Base-by-base conservation (phyloP, 1,284 basidiomycete genomes). In the Tetrapyrgos nigripes region DNA sequence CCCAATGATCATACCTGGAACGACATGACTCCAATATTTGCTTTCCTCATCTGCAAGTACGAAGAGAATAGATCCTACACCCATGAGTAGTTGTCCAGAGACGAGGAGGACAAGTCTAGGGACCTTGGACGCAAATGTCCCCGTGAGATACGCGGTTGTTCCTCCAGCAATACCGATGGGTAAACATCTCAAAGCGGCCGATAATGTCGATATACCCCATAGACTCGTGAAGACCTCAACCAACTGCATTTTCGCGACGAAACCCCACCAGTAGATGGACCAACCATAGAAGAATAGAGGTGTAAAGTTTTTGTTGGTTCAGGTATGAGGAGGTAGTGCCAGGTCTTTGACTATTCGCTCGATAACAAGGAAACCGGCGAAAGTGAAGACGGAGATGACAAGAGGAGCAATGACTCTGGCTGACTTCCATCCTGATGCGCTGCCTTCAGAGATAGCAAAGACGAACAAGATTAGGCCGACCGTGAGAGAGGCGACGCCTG, bases 21-120 rank as follows among this genome's bases (percentile, higher is more conserved):
- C n/a, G n/a, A n/a, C n/a, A n/a, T n/a, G n/a, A n/a, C n/a, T n/a
- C 61, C 61, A 62, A 44, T 62, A 62, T 44, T 62, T 62, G 19
- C 54, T 47, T 11, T 43, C 26, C 6, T 40, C 48, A 46, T 60
- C 61, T 10, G 59, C 61, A 26, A 62, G 55, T 26, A 59, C 59
- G 53, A 62, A 62, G 27, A 62, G 61, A 23, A 62, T 50, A n/a
- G 61, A 33, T n/a, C 61, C 61, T 14, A 51, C 58, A 13, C 45
- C 61, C 58, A 60, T 59, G 13, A 62, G 33, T 3, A 59, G 58
- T 29, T 62, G 61, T 11, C 61, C 58, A n/a, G 48, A 33, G 47
- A 56, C 45, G 26, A 62, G 58, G 24, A 59, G 54, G 24, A 28
- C 31, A 50, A 58, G n/a, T n/a, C n/a, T n/a, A n/a, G n/a, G n/a